Evolutionary conservation across 306 rosid genomes (phyloP).

Genomic region (Carpinus viminea): DNA sequence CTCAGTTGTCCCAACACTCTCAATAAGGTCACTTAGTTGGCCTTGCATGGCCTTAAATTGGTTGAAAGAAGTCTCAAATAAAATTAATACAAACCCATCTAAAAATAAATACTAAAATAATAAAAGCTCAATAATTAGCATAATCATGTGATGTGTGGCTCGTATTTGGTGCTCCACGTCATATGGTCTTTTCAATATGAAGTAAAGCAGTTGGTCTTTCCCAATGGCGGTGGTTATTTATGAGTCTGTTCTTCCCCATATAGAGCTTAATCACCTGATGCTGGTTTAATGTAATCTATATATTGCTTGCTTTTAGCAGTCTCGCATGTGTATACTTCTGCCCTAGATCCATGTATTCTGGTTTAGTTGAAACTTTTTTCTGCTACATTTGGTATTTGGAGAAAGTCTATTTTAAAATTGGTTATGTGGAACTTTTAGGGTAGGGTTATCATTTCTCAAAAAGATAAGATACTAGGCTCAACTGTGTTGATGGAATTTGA

Average conservation of each 20-base stretch:
- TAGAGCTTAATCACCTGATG: not conserved
- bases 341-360: not conserved
- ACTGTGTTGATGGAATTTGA: not conserved
- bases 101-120: no score
- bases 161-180: no score
- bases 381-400: not conserved
- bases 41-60: no score
- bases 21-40: no score
- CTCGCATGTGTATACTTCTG: not conserved
- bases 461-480: not conserved
- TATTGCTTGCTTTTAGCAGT: not conserved
- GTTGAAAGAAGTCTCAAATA: no score
- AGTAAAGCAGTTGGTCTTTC: not conserved
- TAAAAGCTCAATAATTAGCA: no score
- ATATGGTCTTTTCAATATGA: not conserved
- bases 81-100: no score
- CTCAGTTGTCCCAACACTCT: no score
- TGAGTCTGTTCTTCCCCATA: not conserved
- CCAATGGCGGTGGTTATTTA: not conserved
- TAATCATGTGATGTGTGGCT: no score
- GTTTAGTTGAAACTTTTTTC: not conserved
- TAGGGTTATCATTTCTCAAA: not conserved
- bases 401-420: not conserved
- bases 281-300: not conserved
- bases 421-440: no score